phyloP scores from a whole-genome alignment of 2,329 filamentous ascomycete species.

The Atkinsonella texensis region DNA sequence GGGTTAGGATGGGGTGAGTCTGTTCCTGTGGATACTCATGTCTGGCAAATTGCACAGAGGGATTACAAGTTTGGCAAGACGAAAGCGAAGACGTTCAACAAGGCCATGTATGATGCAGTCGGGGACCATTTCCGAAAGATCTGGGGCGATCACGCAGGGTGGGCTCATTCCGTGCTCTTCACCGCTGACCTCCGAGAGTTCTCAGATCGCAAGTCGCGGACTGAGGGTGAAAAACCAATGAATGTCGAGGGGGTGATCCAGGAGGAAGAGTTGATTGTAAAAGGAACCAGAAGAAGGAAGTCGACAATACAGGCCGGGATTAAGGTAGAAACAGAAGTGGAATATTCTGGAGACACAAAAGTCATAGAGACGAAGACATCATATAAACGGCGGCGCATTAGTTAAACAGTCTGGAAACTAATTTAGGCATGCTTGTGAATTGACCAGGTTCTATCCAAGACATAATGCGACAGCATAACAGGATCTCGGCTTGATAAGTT shows the following conservation, averaged over 20 bases:
- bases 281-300: constrained; percentile 17
- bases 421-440: background rate
- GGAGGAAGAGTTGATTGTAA: constrained; percentile 13
- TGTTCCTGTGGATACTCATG: constrained; percentile 93
- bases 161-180: constrained; percentile 95
- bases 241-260: constrained; percentile 7
- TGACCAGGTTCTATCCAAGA: too few relatives aligned
- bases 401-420: constrained; percentile 1
- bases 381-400: constrained; percentile 19
- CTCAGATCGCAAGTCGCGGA: constrained; percentile 43
- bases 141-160: constrained; percentile 90
- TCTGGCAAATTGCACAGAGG: constrained; percentile 94
- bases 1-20: constrained; percentile 91
- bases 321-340: constrained; percentile 10
- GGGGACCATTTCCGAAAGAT: constrained; percentile 79
- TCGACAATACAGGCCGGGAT: constrained; percentile 9
- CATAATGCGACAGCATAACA: too few relatives aligned
- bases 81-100: constrained; percentile 76
- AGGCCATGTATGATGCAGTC: constrained; percentile 78
- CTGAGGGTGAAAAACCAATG: background rate
- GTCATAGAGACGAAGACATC: constrained; percentile 13
- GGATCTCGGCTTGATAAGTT: too few relatives aligned
- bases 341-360: constrained; percentile 12
- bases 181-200: constrained; percentile 85
- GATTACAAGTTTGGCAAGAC: constrained; percentile 89